Evolutionary conservation across 2,329 filamentous ascomycete genomes (phyloP), one percentile per base, ranked within the genome.

Genomic region (Calonectria hawksworthii): DNA sequence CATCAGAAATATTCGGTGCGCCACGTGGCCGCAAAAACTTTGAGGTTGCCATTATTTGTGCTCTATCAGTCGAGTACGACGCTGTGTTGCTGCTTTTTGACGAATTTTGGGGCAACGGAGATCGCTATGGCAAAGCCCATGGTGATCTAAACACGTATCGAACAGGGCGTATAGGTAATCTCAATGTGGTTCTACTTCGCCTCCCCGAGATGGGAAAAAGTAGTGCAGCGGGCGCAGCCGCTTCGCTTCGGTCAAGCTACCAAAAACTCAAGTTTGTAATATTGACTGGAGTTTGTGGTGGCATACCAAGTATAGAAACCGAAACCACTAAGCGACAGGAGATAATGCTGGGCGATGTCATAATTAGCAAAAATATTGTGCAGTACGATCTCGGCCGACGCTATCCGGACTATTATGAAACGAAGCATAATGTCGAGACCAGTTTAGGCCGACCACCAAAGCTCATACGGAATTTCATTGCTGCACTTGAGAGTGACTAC

Each of bases 261-360:
- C 65, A 73, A 0, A 72, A 73, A 2, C 72, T 89, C 5, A 81
- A 78, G 28, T 75, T 88, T 0, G 83, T 75, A 0, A 34, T 88
- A 0, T 56, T 88, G 0, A 83, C 85, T 4, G 87, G 87, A 0
- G 81, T 88, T 3, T 88, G 86, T 56, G 87, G 86, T 0, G 86
- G 84, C 13, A 79, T 85, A 7, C 85, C 86, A 0, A 61, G 36
- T 0, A 4, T 47, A 47, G 30, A 0, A 34, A 10, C 16, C 3
- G 50, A 0, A 77, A 82, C 44, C 23, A 23, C 44, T 9, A 8
- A 23, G 8, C 21, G 11, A 38, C 67, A 67, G 8, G 73, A 79
- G 16, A 68, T 80, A 0, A 34, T 84, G 0, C 74, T 86, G 0
- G 84, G 85, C 1, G 83, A 86, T 54, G 83, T 86, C 0, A 74